Evolutionary conservation across 805 yeast species (phyloP), one percentile per base, ranked within the genome.

Genomic region (Barnettozyma siamensis): DNA sequence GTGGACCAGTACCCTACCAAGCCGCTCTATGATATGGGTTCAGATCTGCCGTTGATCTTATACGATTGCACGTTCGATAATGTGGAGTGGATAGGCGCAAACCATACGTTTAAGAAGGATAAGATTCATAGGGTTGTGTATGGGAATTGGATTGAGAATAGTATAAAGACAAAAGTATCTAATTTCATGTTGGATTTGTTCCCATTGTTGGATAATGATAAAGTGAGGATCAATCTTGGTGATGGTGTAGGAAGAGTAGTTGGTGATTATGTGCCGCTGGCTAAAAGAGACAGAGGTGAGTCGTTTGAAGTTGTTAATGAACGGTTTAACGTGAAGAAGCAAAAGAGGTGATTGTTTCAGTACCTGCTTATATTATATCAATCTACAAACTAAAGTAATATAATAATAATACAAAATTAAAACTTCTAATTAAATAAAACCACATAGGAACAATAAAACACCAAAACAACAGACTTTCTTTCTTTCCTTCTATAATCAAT

Each of bases 1-100:
- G 44, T 41, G 1, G 68, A 66, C 4, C 65, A 62, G 31, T 67
- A 63, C 38, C 87, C 94, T 0, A 63, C 76, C 24, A 78, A 81
- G 48, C 99, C 99, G 1, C 64, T 72, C 3, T 93, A 83, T 57
- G 88, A 80, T 32, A 86, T 91, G 86, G 98, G 96, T 0, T 75
- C 83, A 55, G 98, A 91, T 49, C 65, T 83, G 7, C 99, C 99
- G 1, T 67, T 93, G 50, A 80, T 91, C 4, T 64, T 93, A 31
- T 88, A 83, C 58, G 95, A 91, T 55, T 91, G 98, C 61, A 76
- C 73, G 12, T 93, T 76, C 57, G 77, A 78, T 7, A 72, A 71
- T 3, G 70, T 88, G 63, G 80, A 78, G 47, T 91, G 96, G 95
- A 55, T 35, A 3, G 34, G 39, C 9, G 43, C 58, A 2, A 44